Conservation (phyloP, 2,329 filamentous ascomycete species). For the Botrytis squamosa region DNA sequence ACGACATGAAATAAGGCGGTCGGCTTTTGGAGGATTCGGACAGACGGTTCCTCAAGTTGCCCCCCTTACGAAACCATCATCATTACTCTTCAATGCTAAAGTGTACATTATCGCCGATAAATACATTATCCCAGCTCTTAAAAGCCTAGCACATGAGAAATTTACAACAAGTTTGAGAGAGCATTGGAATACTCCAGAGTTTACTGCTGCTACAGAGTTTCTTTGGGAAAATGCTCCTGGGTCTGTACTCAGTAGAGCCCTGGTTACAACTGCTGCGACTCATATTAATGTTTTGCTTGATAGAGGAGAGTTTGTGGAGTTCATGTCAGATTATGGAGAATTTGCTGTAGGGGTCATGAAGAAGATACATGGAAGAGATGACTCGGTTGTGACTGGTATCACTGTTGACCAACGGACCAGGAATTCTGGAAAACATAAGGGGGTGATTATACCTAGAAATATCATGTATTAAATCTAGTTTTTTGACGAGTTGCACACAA, state of each 20-base stretch:
- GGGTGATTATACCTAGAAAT: neutral
- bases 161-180: conserved; percentile 13
- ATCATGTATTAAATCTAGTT: neutral
- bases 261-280: conserved; percentile 17
- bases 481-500: neutral
- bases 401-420: neutral
- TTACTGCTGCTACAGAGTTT: conserved; percentile 18
- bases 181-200: conserved; percentile 22
- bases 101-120: conserved; percentile 31
- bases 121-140: conserved; percentile 28
- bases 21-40: neutral
- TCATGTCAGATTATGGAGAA: conserved; percentile 16
- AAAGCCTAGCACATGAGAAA: conserved; percentile 24
- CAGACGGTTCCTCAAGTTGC: neutral
- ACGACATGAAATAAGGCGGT: neutral
- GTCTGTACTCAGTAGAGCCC: conserved; percentile 23
- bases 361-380: neutral
- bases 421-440: neutral
- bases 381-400: neutral
- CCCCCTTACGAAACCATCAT: neutral
- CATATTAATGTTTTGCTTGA: conserved; percentile 22
- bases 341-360: conserved; percentile 13
- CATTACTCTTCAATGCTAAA: conserved; percentile 24
- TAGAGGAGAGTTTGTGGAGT: conserved; percentile 22
- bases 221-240: conserved; percentile 25